Evolutionary conservation across 371 early-diverging fungal species (phyloP).

Genomic region (Mucor indicus): DNA sequence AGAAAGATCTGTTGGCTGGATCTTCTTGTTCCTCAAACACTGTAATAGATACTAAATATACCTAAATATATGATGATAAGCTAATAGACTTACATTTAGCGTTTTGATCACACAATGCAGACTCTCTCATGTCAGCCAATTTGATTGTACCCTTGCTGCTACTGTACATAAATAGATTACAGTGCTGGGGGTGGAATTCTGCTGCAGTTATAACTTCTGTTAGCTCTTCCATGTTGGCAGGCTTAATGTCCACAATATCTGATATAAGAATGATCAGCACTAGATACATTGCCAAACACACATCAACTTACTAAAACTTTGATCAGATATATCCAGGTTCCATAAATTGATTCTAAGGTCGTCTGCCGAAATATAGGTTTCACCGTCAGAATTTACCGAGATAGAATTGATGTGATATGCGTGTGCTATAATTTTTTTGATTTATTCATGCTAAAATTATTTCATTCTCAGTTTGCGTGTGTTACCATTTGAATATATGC

Average conservation of each 20-base stretch:
- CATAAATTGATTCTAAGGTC: slow-evolving; percentile 98
- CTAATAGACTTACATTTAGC: slow-evolving; percentile 69
- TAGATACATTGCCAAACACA: background rate
- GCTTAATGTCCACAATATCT: slow-evolving; percentile 99
- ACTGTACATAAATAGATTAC: slow-evolving; percentile 97
- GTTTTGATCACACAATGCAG: slow-evolving; percentile 93
- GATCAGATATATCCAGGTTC: slow-evolving; percentile 95
- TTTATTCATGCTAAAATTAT: background rate
- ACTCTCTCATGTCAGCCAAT: slow-evolving; percentile 93
- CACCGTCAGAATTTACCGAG: slow-evolving; percentile 95
- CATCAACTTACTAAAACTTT: slow-evolving; percentile 85
- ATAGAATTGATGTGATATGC: slow-evolving; percentile 99
- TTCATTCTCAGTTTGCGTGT: background rate
- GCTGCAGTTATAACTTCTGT: slow-evolving; percentile 99
- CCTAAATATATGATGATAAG: background rate
- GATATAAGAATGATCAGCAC: background rate
- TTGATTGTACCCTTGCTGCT: slow-evolving; percentile 98
- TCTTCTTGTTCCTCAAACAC: slow-evolving; percentile 96
- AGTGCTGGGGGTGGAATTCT: slow-evolving; percentile 95
- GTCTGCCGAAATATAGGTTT: slow-evolving; percentile 97
- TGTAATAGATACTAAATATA: slow-evolving; percentile 19
- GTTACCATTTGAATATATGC: slow-evolving; percentile 86
- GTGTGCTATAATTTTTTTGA: slow-evolving; percentile 64
- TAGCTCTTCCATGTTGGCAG: slow-evolving; percentile 97
- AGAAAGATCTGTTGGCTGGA: slow-evolving; percentile 90